Base-by-base conservation (phyloP, 805 yeast species). In the Starmera quercuum region DNA sequence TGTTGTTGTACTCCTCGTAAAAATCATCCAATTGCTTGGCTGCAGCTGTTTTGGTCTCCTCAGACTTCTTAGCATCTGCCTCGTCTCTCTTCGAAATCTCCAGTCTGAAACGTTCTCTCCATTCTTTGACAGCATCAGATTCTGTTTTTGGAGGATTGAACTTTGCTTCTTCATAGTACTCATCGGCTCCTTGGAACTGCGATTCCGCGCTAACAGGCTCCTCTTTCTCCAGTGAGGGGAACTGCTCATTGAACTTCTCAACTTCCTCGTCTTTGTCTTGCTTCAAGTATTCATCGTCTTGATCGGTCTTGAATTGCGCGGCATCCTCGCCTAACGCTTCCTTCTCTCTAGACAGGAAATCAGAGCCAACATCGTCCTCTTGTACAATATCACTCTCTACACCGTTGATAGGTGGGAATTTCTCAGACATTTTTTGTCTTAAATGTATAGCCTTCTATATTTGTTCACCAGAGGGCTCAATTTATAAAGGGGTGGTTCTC, bases 1-100 rank as follows among this genome's bases (percentile, higher is more conserved):
- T 88, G 53, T 70, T 66, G 63, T 85, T 87, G 68, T 90, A 90
- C 53, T 79, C 80, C 48, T 85, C 95, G 59, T 90, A 90, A 58
- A 90, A 90, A 43, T 83, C 95, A 56, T 90, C 96, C 51, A 87
- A 75, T 34, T 86, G 78, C 54, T 78, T 76, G 51, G 75, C 74
- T 8, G 97, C 97, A 41, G 80, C 79, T 33, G 74, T 71, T 36
- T 81, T 72, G 38, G 86, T 69, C 39, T 78, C 85, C 20, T 64
- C 64, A 51, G 81, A 73, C 55, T 75, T 82, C 45, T 73, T 64
- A 15, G 63, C 64, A 46, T 82, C 79, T 42, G 74, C 75, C 45
- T 71, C 78, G 51, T 90, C 97, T 53, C 95, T 74, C 51, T 83
- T 75, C 34, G 71, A 65, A 40, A 90, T 78, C 56, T 87, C 95